phyloP scores from a whole-genome alignment of 495 filamentous ascomycete species.

The Jackrogersella minutella region DNA sequence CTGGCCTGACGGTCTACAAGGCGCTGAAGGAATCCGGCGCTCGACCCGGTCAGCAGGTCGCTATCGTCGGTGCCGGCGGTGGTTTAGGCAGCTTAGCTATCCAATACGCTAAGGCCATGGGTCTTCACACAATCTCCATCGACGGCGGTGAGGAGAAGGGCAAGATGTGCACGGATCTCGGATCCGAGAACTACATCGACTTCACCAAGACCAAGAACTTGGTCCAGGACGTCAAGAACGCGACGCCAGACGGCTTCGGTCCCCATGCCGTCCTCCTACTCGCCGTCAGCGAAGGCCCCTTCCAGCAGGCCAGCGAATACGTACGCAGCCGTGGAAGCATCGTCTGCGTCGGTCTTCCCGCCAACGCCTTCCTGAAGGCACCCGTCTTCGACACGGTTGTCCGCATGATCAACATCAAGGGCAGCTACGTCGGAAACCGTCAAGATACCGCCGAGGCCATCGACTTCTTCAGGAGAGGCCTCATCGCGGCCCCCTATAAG shows the following conservation, averaged over 20 bases:
- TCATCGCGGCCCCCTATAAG: conserved; percentile 90
- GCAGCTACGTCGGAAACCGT: conserved; percentile 90
- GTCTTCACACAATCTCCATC: conserved; percentile 77
- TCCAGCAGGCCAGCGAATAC: conserved; percentile 89
- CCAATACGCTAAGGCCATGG: conserved; percentile 92
- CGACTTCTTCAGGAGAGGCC: conserved; percentile 83
- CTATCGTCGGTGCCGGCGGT: conserved; percentile 88
- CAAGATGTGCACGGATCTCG: conserved; percentile 70
- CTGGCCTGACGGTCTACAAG: conserved; percentile 93
- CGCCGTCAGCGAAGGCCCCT: conserved; percentile 86
- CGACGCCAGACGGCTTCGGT: conserved; percentile 78
- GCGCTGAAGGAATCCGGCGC: conserved; percentile 84
- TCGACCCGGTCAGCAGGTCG: conserved; percentile 78
- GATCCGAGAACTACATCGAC: conserved; percentile 78
- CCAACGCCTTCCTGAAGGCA: conserved; percentile 77
- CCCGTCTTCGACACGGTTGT: conserved; percentile 88
- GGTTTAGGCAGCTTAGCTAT: conserved; percentile 83
- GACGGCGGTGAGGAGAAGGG: conserved; percentile 82
- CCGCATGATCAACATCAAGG: conserved; percentile 89
- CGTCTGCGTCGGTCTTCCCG: conserved; percentile 86
- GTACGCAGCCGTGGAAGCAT: conserved; percentile 80
- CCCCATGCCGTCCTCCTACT: conserved; percentile 89
- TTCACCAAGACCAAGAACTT: conserved; percentile 76
- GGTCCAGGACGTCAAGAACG: conserved; percentile 81
- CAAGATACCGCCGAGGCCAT: conserved; percentile 85